Conservation (phyloP, 2,329 filamentous ascomycete genomes). For the Sporothrix mexicana region DNA sequence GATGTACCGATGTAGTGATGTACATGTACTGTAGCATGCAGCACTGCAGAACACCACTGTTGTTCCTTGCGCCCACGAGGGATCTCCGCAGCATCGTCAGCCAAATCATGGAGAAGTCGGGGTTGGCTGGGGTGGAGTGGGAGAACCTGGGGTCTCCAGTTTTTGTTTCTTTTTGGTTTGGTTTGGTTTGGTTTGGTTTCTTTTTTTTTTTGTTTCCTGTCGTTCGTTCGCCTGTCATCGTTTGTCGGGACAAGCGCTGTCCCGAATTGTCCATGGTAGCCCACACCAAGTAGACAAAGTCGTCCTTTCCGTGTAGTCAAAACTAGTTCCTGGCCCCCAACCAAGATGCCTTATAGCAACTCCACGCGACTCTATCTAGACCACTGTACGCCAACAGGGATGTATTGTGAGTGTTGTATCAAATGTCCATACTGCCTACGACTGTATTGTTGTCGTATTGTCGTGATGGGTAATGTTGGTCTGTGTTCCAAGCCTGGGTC, state of each 20-base stretch:
- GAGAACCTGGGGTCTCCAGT: neutral
- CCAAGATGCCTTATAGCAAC: too few species aligned
- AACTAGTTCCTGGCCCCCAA: too few species aligned
- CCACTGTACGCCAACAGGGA: neutral
- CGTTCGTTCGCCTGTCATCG: too few species aligned
- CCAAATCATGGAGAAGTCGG: slow-evolving; percentile 16
- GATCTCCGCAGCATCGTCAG: neutral
- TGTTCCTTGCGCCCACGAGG: neutral
- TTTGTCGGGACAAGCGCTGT: too few species aligned
- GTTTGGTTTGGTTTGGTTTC: neutral
- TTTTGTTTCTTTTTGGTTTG: neutral
- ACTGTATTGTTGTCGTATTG: neutral
- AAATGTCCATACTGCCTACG: neutral
- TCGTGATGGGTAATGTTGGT: too few species aligned
- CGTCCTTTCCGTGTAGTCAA: neutral
- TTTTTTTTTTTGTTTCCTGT: too few species aligned
- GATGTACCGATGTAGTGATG: neutral
- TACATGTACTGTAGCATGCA: neutral
- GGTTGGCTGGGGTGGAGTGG: neutral
- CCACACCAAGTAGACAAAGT: neutral
- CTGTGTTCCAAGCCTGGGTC: neutral
- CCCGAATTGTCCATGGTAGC: neutral
- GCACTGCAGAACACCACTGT: neutral
- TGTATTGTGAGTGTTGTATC: neutral
- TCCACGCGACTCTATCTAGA: neutral